These are phyloP conservation scores for Thielaviopsis euricoi DNA, from an alignment of 2,329 filamentous ascomycete species.

Conservation along the genomic window DNA sequence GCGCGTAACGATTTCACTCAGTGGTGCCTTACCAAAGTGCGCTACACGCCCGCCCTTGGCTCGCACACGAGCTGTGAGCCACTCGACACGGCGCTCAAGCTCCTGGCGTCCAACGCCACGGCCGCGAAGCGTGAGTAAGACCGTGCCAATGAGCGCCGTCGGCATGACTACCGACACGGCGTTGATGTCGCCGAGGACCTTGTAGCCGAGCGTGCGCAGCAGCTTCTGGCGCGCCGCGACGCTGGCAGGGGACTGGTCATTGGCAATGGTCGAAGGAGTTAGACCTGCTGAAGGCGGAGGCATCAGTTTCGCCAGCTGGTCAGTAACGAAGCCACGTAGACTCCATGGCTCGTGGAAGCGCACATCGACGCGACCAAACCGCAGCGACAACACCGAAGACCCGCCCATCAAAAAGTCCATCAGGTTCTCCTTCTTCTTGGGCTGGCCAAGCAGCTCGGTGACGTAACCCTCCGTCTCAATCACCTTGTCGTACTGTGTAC, in stretches of 20 bases:
- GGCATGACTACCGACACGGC: conserved; percentile 96
- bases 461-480: conserved; percentile 97
- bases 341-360: conserved; percentile 97
- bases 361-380: conserved; percentile 82
- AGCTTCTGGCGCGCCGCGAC: conserved; percentile 50
- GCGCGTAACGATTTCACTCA: conserved; percentile 69
- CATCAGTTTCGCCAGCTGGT: conserved; percentile 41
- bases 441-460: conserved; percentile 78
- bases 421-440: conserved; percentile 90
- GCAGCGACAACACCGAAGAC: conserved; percentile 74
- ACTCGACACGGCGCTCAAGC: conserved; percentile 71
- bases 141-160: conserved; percentile 85
- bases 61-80: conserved; percentile 67
- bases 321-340: conserved; percentile 60
- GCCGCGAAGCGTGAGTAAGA: conserved; percentile 77
- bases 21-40: conserved; percentile 70
- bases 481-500: conserved; percentile 96
- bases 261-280: conserved; percentile 18
- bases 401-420: conserved; percentile 71
- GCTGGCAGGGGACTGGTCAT: conserved; percentile 23
- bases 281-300: conserved; percentile 21
- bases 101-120: conserved; percentile 81
- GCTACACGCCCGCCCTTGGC: conserved; percentile 84
- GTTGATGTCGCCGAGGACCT: conserved; percentile 87
- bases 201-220: conserved; percentile 75